A percentile compares a stretch with the other conserved stretches of the same genome.
Evolutionary conservation across 768 basidiomycete species (phyloP).

Genomic region (Asterophora lycoperdoides): DNA sequence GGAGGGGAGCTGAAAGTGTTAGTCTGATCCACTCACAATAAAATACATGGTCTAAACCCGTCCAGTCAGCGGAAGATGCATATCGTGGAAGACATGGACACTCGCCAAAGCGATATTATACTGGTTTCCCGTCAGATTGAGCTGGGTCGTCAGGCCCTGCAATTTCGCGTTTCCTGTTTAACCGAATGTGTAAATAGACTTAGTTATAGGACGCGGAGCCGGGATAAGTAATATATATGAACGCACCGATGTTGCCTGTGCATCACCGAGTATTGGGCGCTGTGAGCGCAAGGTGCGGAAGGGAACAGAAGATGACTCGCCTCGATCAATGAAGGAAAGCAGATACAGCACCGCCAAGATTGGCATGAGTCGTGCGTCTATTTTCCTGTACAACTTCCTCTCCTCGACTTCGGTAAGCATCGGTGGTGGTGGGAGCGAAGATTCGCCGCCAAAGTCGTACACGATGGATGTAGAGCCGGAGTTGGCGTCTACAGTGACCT

Average conservation of each 20-base stretch:
- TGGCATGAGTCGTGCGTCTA: conserved; percentile 55
- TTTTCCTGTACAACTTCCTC: conserved; percentile 51
- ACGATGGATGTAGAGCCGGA: conserved; percentile 13
- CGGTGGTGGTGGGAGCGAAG: conserved; percentile 41
- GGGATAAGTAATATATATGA: neutral
- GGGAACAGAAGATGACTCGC: conserved; percentile 23
- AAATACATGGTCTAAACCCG: conserved; percentile 60
- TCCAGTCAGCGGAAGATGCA: neutral
- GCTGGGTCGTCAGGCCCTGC: conserved; percentile 54
- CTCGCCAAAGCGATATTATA: conserved; percentile 61
- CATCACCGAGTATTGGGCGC: neutral
- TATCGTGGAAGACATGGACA: conserved; percentile 22
- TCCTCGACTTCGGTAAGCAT: conserved; percentile 45
- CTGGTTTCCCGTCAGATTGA: conserved; percentile 51
- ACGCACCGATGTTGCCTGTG: conserved; percentile 54
- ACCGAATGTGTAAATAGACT: neutral
- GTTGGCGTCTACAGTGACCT: conserved; percentile 6
- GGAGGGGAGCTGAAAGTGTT: too few relatives aligned
- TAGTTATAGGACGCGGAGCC: neutral
- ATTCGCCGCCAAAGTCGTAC: conserved; percentile 42
- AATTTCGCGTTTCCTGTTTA: conserved; percentile 58
- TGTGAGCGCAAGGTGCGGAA: neutral
- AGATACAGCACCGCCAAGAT: conserved; percentile 59
- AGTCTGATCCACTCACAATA: conserved; percentile 40
- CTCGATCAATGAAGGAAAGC: conserved; percentile 61